These are phyloP conservation scores for Bauhinia variegata DNA, from an alignment of 306 rosid species.

Conservation along the genomic window DNA sequence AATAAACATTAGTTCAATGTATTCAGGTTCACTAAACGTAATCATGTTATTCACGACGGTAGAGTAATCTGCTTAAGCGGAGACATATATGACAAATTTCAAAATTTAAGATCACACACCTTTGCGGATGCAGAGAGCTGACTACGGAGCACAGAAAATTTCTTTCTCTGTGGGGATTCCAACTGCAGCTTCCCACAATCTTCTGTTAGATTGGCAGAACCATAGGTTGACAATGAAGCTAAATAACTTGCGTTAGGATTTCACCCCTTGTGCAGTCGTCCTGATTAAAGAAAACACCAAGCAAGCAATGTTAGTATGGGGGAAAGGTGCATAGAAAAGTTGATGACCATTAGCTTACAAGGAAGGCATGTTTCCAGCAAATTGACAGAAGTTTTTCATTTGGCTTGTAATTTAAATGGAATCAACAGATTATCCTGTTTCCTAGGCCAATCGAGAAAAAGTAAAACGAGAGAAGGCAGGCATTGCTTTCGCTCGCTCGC, in stretches of 20 bases:
- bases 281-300: conserved; percentile 52
- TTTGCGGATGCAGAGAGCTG: conserved; percentile 36
- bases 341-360: too few species aligned
- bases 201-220: conserved; percentile 81
- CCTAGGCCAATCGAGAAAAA: too few species aligned
- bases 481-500: too few species aligned
- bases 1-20: too few species aligned
- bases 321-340: background rate
- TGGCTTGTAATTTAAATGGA: too few species aligned
- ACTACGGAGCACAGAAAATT: conserved; percentile 35
- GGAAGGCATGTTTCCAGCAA: too few species aligned
- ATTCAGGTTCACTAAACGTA: too few species aligned
- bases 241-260: conserved; percentile 69
- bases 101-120: conserved; percentile 47
- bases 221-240: conserved; percentile 66
- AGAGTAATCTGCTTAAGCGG: too few species aligned
- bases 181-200: conserved; percentile 68
- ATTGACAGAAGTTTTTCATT: too few species aligned
- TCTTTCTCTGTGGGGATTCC: conserved; percentile 38
- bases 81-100: background rate
- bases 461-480: too few species aligned
- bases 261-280: conserved; percentile 72
- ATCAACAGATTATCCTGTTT: too few species aligned
- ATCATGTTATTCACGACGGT: too few species aligned
- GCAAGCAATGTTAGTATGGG: conserved; percentile 19